A percentile compares a stretch with the other conserved stretches of the same genome.
Evolutionary conservation across 164 flowering plant species (phyloP).

Genomic region (Vitis rupestris): DNA sequence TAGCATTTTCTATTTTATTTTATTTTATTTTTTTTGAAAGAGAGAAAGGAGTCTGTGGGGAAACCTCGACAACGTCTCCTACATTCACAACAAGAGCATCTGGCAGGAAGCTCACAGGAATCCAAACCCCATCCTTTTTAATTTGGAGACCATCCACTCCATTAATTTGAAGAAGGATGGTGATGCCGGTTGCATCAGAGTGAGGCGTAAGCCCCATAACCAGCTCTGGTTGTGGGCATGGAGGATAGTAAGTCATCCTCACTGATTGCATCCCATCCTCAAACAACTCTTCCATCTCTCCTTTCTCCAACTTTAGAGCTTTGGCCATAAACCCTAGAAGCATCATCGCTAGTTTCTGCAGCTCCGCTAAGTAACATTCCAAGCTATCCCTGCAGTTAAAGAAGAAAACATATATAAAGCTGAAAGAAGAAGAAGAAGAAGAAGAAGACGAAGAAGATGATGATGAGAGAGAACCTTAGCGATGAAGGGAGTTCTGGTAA

Average conservation of each 20-base stretch:
- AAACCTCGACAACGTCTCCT: constrained; percentile 28
- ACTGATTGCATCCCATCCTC: constrained; percentile 37
- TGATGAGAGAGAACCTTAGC: constrained; percentile 13
- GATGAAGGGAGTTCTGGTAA: constrained; percentile 35
- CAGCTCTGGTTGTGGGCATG: constrained; percentile 42
- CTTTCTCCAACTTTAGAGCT: constrained; percentile 19
- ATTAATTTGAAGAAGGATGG: constrained; percentile 41
- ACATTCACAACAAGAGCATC: constrained; percentile 40
- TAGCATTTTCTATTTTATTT: too few relatives aligned
- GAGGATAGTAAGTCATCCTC: constrained; percentile 46
- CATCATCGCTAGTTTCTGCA: constrained; percentile 20
- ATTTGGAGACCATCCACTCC: constrained; percentile 43
- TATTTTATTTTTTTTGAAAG: too few relatives aligned
- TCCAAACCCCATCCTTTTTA: constrained; percentile 37
- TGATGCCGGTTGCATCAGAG: constrained; percentile 31
- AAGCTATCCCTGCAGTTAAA: constrained; percentile 16
- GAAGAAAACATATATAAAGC: too few relatives aligned
- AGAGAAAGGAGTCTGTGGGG: too few relatives aligned
- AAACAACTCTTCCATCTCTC: constrained; percentile 27
- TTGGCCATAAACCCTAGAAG: constrained; percentile 17
- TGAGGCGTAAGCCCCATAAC: constrained; percentile 40
- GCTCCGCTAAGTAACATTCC: constrained; percentile 24
- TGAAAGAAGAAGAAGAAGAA: too few relatives aligned
- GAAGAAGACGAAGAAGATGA: neutral
- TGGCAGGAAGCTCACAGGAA: constrained; percentile 27